These are phyloP conservation scores for Rhytidhysteron rufulum DNA, from an alignment of 2,329 filamentous ascomycete genomes.

Conservation along the genomic window DNA sequence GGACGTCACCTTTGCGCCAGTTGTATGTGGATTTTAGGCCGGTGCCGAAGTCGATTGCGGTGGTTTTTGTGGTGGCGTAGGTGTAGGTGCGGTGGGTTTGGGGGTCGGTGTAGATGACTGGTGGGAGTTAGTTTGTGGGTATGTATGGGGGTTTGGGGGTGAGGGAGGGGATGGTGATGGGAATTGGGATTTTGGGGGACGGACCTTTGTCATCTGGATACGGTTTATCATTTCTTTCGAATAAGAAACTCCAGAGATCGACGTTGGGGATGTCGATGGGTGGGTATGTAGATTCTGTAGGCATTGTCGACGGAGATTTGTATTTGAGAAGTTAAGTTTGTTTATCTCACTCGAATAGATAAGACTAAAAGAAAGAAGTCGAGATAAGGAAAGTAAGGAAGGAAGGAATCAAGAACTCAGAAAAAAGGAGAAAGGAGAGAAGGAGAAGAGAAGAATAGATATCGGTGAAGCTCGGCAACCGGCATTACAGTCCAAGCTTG, in stretches of 20 bases:
- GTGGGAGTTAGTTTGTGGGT: slow-evolving; percentile 8
- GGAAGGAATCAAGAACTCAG: background rate
- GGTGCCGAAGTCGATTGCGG: slow-evolving; percentile 72
- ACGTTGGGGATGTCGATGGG: slow-evolving; percentile 66
- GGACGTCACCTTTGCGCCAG: slow-evolving; percentile 79
- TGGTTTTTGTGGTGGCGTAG: slow-evolving; percentile 61
- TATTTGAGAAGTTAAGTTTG: background rate
- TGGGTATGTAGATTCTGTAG: slow-evolving; percentile 63
- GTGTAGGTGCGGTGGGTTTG: slow-evolving; percentile 68
- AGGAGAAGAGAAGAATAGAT: background rate
- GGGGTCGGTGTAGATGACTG: slow-evolving; percentile 75
- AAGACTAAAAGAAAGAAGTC: background rate
- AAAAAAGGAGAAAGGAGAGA: background rate
- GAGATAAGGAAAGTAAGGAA: background rate
- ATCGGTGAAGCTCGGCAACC: too few relatives aligned
- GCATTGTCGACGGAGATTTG: too few relatives aligned
- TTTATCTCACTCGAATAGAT: background rate
- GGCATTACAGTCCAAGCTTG: too few relatives aligned
- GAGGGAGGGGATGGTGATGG: background rate
- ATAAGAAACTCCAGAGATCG: slow-evolving; percentile 76
- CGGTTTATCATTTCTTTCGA: slow-evolving; percentile 62
- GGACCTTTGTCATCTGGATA: slow-evolving; percentile 72
- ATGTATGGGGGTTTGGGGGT: background rate
- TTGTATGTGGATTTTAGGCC: slow-evolving; percentile 70
- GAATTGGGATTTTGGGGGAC: too few relatives aligned